Percentiles rank a stretch among this genome's conserved stretches.
Evolutionary conservation across 1,139 yeast genomes (phyloP).

Genomic region (Hanseniaspora uvarum): DNA sequence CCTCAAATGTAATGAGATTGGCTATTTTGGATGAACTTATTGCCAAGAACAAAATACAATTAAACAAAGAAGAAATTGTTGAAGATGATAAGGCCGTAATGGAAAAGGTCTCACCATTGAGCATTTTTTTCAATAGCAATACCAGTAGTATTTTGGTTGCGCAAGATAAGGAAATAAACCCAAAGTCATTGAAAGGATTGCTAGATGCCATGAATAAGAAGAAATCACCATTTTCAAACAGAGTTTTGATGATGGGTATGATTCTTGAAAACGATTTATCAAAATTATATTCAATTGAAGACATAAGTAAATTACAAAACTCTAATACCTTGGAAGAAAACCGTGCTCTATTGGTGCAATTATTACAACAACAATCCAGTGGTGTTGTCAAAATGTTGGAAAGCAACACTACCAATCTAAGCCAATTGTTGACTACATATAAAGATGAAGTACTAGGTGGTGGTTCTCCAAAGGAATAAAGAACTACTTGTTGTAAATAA

Average conservation of each 20-base stretch:
- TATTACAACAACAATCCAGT: slow-evolving; percentile 35
- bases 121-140: slow-evolving; percentile 11
- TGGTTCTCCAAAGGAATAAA: not conserved
- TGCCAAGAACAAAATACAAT: not conserved
- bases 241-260: slow-evolving; percentile 75
- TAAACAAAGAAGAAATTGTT: not conserved
- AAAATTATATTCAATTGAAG: slow-evolving; percentile 40
- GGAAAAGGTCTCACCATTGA: slow-evolving; percentile 3
- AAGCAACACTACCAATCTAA: slow-evolving; percentile 10
- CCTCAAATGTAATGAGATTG: slow-evolving; percentile 13
- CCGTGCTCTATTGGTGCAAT: slow-evolving; percentile 34
- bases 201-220: slow-evolving; percentile 46
- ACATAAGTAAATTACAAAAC: slow-evolving; percentile 55
- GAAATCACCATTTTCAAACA: slow-evolving; percentile 44
- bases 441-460: slow-evolving; percentile 13
- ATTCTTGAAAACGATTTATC: slow-evolving; percentile 47
- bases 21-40: slow-evolving; percentile 8
- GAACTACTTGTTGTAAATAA: not conserved
- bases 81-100: not conserved
- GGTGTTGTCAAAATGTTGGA: slow-evolving; percentile 14
- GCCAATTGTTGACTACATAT: slow-evolving; percentile 12
- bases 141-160: not conserved
- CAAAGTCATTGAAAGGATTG: slow-evolving; percentile 45
- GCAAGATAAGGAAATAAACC: slow-evolving; percentile 14
- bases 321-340: slow-evolving; percentile 62